Evolutionary conservation across 345 rosid species (phyloP).

Genomic region (Eutrema heterophyllum): DNA sequence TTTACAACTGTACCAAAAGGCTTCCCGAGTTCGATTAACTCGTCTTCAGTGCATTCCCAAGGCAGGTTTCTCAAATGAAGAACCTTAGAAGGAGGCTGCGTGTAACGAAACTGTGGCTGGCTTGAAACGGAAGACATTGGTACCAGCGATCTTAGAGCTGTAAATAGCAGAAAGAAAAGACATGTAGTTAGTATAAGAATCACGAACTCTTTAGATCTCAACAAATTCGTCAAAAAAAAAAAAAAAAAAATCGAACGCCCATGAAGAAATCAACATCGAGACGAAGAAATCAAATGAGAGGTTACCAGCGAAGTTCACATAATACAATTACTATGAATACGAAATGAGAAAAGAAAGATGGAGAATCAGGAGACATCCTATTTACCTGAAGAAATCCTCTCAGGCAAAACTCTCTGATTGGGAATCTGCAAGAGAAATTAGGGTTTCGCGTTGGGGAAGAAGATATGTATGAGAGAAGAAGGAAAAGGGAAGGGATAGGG

Average conservation of each 20-base stretch:
- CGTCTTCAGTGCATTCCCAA: conserved; percentile 99
- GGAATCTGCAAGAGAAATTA: conserved; percentile 3
- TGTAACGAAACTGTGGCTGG: conserved; percentile 97
- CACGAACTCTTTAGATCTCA: not conserved
- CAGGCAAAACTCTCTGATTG: not conserved
- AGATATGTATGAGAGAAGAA: not conserved
- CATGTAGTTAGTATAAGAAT: not conserved
- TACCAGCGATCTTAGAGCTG: not conserved
- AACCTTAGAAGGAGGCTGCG: conserved; percentile 99
- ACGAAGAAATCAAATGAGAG: not conserved
- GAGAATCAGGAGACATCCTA: not conserved
- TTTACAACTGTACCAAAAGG: conserved; percentile 95
- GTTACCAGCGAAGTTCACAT: not conserved
- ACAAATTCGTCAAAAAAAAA: not conserved
- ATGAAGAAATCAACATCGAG: not conserved
- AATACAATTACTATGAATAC: not conserved
- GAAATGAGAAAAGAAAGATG: not conserved
- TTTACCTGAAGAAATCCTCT: conserved; percentile 9
- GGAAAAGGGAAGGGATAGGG: not conserved
- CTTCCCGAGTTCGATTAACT: conserved; percentile 88
- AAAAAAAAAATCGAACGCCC: not conserved
- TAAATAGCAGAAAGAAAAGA: not conserved
- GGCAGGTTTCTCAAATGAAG: conserved; percentile 97
- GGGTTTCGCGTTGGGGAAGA: conserved; percentile 23
- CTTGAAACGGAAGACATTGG: conserved; percentile 89